Evolutionary conservation across 768 basidiomycete species (phyloP), one percentile per base, ranked within the genome.

Genomic region (Kwoniella heveanensis): DNA sequence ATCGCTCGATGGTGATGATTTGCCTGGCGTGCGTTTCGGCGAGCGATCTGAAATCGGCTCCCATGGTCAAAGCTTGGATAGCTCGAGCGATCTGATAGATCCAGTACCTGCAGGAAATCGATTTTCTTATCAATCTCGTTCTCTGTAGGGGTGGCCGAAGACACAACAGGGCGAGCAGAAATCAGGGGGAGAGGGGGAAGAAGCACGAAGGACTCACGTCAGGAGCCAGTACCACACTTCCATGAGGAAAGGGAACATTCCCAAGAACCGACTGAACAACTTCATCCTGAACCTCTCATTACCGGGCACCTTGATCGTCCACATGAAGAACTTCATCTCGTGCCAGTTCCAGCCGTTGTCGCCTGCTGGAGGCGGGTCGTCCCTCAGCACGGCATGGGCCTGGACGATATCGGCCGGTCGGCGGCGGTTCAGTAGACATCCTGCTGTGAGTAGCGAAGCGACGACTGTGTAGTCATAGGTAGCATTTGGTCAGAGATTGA

Each of bases 161-260:
- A n/a, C n/a, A n/a, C n/a, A n/a, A n/a, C n/a, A n/a, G n/a, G n/a
- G n/a, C n/a, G n/a, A 36, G 7, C 6, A 36, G 32, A 36, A 13
- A 36, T 36, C 32, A 36, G 32, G 32, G 32, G 13, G 32, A n/a
- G n/a, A n/a, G n/a, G n/a, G n/a, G n/a, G n/a, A n/a, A n/a, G 32
- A 32, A 32, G 5, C 13, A 13, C 5, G 7, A 32, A 32, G 32
- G 2, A 64, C 73, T 65, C 59, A 75, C 73, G 73, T 75, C 29
- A 75, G 57, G 24, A 75, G 57, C 73, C 73, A 75, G 51, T 75
- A 75, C 73, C 73, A 75, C 13, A 75, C 71, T 26, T 75, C 73
- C 67, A 75, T 36, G 55, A 75, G 58, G 64, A 75, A 75, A 6
- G 73, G 73, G 54, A 75, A 75, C 62, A 70, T 68, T 1, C 59